Conservation (phyloP, 352 stramenopile species). For the Globisporangium heterothallicum region DNA sequence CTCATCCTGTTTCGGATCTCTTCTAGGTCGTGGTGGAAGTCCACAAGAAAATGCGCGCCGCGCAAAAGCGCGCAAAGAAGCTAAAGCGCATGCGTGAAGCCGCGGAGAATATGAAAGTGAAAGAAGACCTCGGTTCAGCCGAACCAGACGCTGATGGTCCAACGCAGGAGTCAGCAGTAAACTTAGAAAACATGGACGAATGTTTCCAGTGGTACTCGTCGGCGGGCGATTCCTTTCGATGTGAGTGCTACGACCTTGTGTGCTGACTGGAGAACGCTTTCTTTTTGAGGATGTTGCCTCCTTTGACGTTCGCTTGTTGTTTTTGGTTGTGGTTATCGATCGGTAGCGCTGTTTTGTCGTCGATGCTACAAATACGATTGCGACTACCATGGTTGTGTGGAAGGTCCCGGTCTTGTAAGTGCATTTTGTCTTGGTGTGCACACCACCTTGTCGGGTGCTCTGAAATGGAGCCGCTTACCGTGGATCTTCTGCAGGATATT, state of each 20-base stretch:
- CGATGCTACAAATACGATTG: conserved; percentile 84
- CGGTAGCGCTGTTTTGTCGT: conserved; percentile 65
- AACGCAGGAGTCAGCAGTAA: not conserved
- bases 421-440: not conserved
- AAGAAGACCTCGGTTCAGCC: conserved; percentile 1
- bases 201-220: not conserved
- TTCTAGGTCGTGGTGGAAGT: conserved; percentile 66
- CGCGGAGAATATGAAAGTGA: conserved; percentile 8
- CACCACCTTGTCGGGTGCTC: too few species aligned
- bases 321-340: not conserved
- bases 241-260: too few species aligned
- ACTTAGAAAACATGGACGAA: not conserved
- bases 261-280: too few species aligned
- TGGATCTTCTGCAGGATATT: conserved; percentile 27
- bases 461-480: too few species aligned
- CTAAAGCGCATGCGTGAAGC: conserved; percentile 22
- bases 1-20: conserved; percentile 13
- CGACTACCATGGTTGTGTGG: conserved; percentile 68
- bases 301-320: too few species aligned
- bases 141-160: not conserved
- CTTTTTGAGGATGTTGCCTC: not conserved
- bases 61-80: conserved; percentile 35
- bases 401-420: conserved; percentile 52
- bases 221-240: not conserved
- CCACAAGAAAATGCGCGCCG: conserved; percentile 43